Evolutionary conservation across 192 early-diverging fungal species (phyloP).

Genomic region (Thoreauomyces humboldtii): DNA sequence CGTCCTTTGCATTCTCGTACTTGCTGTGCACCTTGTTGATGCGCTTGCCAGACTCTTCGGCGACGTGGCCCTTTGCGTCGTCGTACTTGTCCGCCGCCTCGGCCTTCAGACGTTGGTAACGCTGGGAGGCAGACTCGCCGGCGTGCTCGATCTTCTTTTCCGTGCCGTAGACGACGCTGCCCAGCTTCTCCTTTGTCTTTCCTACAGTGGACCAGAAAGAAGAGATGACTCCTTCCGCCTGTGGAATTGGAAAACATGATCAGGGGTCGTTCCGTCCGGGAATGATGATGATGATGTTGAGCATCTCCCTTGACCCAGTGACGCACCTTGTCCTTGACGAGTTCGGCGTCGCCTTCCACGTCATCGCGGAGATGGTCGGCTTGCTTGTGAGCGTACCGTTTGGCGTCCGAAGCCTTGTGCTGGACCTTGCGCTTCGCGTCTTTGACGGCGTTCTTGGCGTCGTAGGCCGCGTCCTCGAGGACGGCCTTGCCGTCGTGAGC

Average conservation of each 20-base stretch:
- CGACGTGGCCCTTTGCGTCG: background rate
- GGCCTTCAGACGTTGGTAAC: background rate
- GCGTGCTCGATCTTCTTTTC: background rate
- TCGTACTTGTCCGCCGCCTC: slow-evolving; percentile 1
- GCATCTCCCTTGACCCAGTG: background rate
- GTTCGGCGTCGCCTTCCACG: background rate
- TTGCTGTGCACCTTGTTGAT: slow-evolving; percentile 12
- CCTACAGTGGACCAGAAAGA: background rate
- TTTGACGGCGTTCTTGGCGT: background rate
- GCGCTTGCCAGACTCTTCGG: background rate
- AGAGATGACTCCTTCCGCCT: background rate
- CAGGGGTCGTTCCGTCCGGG: too few species aligned
- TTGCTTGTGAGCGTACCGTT: background rate
- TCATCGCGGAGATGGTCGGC: background rate
- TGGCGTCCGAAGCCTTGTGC: background rate
- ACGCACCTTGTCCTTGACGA: background rate
- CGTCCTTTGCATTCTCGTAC: background rate
- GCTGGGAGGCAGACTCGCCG: background rate
- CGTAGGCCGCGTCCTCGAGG: background rate
- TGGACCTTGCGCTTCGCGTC: background rate
- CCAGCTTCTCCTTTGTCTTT: background rate
- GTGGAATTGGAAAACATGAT: too few species aligned
- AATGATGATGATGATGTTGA: too few species aligned
- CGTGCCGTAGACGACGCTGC: too few species aligned
- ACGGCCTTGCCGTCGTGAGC: background rate